Evolutionary conservation across 2,329 filamentous ascomycete genomes (phyloP).

Genomic region (Mollisia scopiformis): DNA sequence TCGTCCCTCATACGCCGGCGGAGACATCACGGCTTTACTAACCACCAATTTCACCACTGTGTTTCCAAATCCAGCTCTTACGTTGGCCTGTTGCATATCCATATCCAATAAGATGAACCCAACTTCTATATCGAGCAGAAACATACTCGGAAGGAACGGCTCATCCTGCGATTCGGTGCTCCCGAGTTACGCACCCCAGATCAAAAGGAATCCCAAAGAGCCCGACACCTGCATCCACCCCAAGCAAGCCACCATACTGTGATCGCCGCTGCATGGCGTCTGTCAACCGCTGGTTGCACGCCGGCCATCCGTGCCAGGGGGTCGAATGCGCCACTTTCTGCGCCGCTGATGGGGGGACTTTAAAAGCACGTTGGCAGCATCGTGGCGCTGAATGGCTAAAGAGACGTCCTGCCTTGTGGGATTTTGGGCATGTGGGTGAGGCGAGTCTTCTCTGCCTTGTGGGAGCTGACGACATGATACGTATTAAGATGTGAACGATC

Average conservation of each 20-base stretch:
- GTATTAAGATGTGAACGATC: background rate
- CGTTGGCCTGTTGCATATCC: background rate
- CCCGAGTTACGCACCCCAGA: background rate
- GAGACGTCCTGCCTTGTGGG: background rate
- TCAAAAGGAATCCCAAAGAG: background rate
- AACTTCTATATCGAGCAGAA: background rate
- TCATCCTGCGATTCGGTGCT: background rate
- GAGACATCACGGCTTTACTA: background rate
- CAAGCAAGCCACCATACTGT: background rate
- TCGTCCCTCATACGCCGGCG: constrained; percentile 1
- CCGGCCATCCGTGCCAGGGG: no score
- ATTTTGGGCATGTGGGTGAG: background rate
- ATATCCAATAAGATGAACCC: background rate
- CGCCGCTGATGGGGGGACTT: background rate
- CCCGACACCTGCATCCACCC: background rate
- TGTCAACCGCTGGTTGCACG: no score
- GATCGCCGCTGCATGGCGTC: background rate
- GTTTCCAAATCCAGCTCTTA: background rate
- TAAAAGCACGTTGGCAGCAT: constrained; percentile 3
- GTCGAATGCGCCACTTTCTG: background rate
- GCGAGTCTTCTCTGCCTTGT: background rate
- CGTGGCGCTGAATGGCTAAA: constrained; percentile 19
- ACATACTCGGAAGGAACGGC: background rate
- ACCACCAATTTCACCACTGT: background rate
- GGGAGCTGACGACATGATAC: background rate